Base-by-base conservation (phyloP, 164 flowering plant genomes). In the Euptelea pleiosperma region DNA sequence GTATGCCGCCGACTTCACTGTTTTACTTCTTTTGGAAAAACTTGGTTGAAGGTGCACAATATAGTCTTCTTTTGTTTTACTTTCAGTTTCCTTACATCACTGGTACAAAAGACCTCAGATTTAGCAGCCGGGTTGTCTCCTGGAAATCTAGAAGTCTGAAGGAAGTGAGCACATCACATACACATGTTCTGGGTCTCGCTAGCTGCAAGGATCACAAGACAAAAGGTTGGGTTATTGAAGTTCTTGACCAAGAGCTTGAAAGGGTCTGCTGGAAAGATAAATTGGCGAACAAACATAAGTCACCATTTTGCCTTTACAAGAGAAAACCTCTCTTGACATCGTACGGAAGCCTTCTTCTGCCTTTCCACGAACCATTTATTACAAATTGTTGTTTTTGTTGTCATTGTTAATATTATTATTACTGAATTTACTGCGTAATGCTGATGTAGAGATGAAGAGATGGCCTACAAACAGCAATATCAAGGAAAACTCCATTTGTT, bases 261-360 rank as follows among this genome's bases (percentile, higher is more conserved):
- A 67, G 70, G 56, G 60, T 90, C 28, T 90, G 97, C 70, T 90
- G 97, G 97, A 73, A 68, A 55, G 73, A 59, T 18, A 57, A 64
- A 30, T 47, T 42, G 1, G 66, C 69, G 49, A 69, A 53, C 46
- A 68, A 75, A 64, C 16, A 56, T 43, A 56, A 26, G 24, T 55
- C 59, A 35, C 81, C 82, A 31, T 68, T 81, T 57, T 90, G 97
- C 75, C 58, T 82, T 26, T 51, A 68, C 76, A 83, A 77, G 70
- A 70, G 72, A 62, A 69, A 55, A 45, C 59, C 73, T 39, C 69
- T 31, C 41, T 14, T 65, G 52, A 51, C 68, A 36, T 62, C 52
- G 96, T 86, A 84, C 35, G 52, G 7, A 55, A 24, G 8, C 28
- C 28, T 65, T 66, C 41, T 45, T 40, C n/a, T 25, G n/a, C 37